phyloP scores from a whole-genome alignment of 495 filamentous ascomycete species.

The Daldinia childiae region DNA sequence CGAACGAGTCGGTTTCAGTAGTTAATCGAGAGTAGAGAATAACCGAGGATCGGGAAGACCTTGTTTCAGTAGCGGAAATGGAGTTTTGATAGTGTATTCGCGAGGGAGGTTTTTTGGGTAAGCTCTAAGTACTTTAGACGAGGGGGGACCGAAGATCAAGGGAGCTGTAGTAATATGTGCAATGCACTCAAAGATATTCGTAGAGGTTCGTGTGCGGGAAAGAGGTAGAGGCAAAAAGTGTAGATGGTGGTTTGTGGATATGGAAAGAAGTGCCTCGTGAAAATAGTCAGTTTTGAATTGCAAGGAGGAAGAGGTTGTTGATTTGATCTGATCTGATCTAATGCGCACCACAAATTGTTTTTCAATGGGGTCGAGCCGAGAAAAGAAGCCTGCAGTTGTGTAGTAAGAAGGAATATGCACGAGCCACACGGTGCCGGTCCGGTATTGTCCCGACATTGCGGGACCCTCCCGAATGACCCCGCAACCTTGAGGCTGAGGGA shows the following conservation, averaged over 20 bases:
- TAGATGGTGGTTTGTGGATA: conserved; percentile 9
- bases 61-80: conserved; percentile 2
- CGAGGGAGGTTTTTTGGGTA: neutral
- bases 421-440: conserved; percentile 26
- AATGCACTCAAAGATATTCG: conserved; percentile 3
- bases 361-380: conserved; percentile 23
- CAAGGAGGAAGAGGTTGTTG: conserved; percentile 14
- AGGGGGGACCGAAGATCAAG: neutral
- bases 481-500: conserved; percentile 36
- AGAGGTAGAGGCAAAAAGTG: conserved; percentile 1
- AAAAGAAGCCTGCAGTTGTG: conserved; percentile 1
- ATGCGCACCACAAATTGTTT: conserved; percentile 33
- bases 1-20: conserved; percentile 1
- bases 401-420: conserved; percentile 1
- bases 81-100: neutral
- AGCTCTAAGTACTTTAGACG: conserved; percentile 2
- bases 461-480: conserved; percentile 16
- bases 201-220: neutral
- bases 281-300: conserved; percentile 9
- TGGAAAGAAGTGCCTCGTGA: conserved; percentile 15
- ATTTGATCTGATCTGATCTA: conserved; percentile 33
- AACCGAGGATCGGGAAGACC: conserved; percentile 4
- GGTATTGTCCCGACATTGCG: conserved; percentile 24
- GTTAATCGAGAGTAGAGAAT: neutral
- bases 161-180: neutral